Base-by-base conservation (phyloP, 805 yeast genomes). In the Metschnikowia picachoensis region DNA sequence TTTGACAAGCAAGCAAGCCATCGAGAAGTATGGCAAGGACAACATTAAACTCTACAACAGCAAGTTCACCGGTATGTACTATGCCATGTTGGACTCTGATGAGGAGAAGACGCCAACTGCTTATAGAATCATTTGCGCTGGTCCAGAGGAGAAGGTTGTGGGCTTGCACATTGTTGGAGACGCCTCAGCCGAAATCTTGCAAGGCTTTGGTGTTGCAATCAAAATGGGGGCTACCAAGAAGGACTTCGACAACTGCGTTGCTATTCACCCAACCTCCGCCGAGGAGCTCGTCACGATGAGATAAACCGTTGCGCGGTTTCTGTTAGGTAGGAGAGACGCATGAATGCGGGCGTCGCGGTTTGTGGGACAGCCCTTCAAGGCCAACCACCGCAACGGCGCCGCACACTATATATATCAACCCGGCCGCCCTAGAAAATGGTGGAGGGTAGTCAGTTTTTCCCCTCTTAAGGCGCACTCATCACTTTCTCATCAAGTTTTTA, bases 181-280 rank as follows among this genome's bases (percentile, higher is more conserved):
- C 60, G 70, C 80, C 8, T 81, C 94, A 43, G 82, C 96, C 30
- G 99, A 94, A 69, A 91, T 94, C 48, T 77, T 94, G 59, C 99
- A 94, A 76, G 99, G 99, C 33, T 94, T 94, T 61, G 99, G 98
- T 49, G 99, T 91, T 44, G 99, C 99, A 41, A 73, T 94, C 53
- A 91, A 91, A 73, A 94, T 94, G 99, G 99, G 99, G 30, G 99
- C 99, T 35, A 94, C 99, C 32, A 94, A 94, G 75, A 80, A 80
- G 38, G 97, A 94, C 66, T 94, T 94, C 55, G 99, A 94, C 70
- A 82, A 73, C 65, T 87, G 95, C 73, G 98, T 94, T 37, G 99
- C 99, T 32, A 94, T 94, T 63, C 99, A 94, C 66, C 99, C 99
- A 52, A 94, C 99, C 2, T 82, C 95, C 55, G 99, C 99, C 35